Conservation (phyloP, 2,329 filamentous ascomycete species). For the Chrysoporthe deuterocubensis region DNA sequence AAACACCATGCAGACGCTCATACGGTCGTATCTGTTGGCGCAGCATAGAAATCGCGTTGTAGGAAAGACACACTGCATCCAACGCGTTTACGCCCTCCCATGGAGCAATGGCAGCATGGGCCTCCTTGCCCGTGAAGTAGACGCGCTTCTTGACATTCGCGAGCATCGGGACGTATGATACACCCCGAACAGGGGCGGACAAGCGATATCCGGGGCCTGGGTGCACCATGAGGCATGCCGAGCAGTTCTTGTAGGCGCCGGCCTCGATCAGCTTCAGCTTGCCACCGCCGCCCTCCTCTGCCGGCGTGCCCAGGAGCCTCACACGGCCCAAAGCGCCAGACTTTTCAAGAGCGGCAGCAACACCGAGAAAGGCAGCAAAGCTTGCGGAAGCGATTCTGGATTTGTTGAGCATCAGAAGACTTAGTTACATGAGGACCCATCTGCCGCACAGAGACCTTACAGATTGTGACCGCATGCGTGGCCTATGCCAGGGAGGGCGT, state of each 20-base stretch:
- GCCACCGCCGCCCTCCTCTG: slow-evolving; percentile 49
- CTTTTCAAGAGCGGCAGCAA: slow-evolving; percentile 39
- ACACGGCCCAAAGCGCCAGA: slow-evolving; percentile 41
- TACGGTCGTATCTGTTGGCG: slow-evolving; percentile 54
- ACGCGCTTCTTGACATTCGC: slow-evolving; percentile 41
- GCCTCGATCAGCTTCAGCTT: slow-evolving; percentile 43
- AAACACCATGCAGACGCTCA: slow-evolving; percentile 55
- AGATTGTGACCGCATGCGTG: slow-evolving; percentile 53
- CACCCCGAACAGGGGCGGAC: slow-evolving; percentile 29
- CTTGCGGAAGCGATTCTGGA: slow-evolving; percentile 44
- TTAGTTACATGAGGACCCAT: not conserved
- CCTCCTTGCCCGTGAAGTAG: slow-evolving; percentile 48
- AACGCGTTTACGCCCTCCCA: slow-evolving; percentile 57
- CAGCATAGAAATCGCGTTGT: slow-evolving; percentile 48
- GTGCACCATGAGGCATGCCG: slow-evolving; percentile 49
- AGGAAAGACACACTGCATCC: slow-evolving; percentile 49
- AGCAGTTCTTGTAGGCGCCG: slow-evolving; percentile 38
- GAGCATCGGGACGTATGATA: slow-evolving; percentile 35
- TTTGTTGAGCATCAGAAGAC: not conserved
- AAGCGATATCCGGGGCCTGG: slow-evolving; percentile 35
- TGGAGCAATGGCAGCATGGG: slow-evolving; percentile 52
- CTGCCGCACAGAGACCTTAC: not conserved
- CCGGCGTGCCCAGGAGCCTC: slow-evolving; percentile 47
- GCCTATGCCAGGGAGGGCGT: slow-evolving; percentile 51
- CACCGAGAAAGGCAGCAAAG: slow-evolving; percentile 45